Conservation (phyloP, 2,329 filamentous ascomycete genomes). For the Arachnopeziza araneosa region DNA sequence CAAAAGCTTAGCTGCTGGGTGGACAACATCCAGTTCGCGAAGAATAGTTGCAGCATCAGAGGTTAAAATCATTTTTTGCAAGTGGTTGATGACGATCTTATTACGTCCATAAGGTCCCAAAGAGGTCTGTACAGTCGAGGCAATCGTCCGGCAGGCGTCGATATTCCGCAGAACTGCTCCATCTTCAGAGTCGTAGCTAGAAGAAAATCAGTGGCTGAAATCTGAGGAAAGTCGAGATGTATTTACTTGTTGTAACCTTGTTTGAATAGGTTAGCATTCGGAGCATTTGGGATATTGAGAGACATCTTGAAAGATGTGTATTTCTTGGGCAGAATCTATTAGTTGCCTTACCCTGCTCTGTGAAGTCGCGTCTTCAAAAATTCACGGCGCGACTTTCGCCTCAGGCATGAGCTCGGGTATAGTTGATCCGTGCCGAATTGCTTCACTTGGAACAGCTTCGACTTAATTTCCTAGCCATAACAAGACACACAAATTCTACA, state of each 20-base stretch:
- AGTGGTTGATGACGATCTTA: slow-evolving; percentile 99
- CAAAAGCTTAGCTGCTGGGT: slow-evolving; percentile 93
- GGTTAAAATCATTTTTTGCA: slow-evolving; percentile 99
- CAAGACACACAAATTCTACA: too few relatives aligned
- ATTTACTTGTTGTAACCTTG: slow-evolving; percentile 66
- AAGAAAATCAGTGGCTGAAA: slow-evolving; percentile 54
- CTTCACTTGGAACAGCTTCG: background rate
- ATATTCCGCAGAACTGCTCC: slow-evolving; percentile 97
- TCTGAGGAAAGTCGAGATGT: background rate
- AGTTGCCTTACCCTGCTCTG: background rate
- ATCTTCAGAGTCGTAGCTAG: slow-evolving; percentile 97
- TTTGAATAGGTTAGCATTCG: slow-evolving; percentile 80
- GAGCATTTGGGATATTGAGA: slow-evolving; percentile 89
- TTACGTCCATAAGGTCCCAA: slow-evolving; percentile 96
- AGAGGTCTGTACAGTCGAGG: slow-evolving; percentile 93
- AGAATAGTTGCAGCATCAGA: slow-evolving; percentile 97
- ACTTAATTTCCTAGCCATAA: too few relatives aligned
- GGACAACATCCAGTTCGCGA: slow-evolving; percentile 94
- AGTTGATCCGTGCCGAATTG: background rate
- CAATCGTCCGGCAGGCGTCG: slow-evolving; percentile 93
- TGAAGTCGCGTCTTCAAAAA: background rate
- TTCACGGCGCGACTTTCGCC: background rate
- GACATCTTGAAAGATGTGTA: slow-evolving; percentile 58
- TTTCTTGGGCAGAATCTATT: background rate
- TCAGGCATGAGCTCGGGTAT: background rate